Base-by-base conservation (phyloP, 768 basidiomycete species). In the Pisolithus sp. region DNA sequence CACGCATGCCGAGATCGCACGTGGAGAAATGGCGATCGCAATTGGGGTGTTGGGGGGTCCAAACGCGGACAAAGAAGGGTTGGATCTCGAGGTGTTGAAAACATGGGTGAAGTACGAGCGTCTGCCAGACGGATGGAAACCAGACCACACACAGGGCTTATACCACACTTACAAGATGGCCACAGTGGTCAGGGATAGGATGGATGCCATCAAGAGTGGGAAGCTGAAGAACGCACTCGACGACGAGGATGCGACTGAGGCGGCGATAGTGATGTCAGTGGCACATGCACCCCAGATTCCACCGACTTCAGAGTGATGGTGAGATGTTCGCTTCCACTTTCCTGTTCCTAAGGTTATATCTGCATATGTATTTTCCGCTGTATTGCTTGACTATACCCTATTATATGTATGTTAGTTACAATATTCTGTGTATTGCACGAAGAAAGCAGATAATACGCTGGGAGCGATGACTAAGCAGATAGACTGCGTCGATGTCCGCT, bases 11-110 rank as follows among this genome's bases (percentile, higher is more conserved):
- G 81, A 83, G 66, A 76, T 85, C 49, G 84, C 83, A 2, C 74
- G 82, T 3, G 84, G 82, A 17, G 84, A 86, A 66, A 81, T 85
- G 73, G 80, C 77, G 0, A 77, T 85, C 47, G 77, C 83, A 7
- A 68, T 84, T 13, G 81, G 80, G 1, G 71, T 85, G 6, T 38
- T 67, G 2, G 66, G 68, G 12, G 68, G 67, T 7, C 67, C 62
- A n/a, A 67, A 67, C 8, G 68, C 66, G 5, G 59, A 49, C 2
- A 72, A 70, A 31, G 61, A 68, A 0, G 80, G 80, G 0, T 59
- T 78, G 5, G 74, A 76, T 0, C 59, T 75, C 34, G 71, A 76
- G 31, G 73, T 75, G 64, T 59, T 83, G 23, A 62, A 70, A 17
- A 59, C 63, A 5, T 85, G 82, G 82, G 69, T 82, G 24, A 57